A percentile compares a stretch with the other conserved stretches of the same genome.
Evolutionary conservation across 495 filamentous ascomycete genomes (phyloP).

Genomic region (Penicillium dipodomyicola): DNA sequence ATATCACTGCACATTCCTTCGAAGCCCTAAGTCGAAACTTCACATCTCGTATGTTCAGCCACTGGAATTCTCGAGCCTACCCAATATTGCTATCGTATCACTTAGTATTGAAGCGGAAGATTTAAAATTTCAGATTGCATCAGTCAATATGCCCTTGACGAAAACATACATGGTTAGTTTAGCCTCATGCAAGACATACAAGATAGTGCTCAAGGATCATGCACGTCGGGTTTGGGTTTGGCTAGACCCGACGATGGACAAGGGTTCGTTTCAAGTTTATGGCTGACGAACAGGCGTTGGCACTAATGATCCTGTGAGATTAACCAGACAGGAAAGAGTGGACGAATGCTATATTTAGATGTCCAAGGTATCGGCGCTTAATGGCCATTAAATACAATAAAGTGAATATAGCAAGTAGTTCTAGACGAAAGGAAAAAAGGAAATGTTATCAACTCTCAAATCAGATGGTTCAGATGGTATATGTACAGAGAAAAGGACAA

Average conservation of each 20-base stretch:
- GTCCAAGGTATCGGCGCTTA: neutral
- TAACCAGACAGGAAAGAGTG: neutral
- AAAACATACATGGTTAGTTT: neutral
- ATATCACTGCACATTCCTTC: neutral
- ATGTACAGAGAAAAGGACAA: conserved; percentile 32
- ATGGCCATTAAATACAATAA: neutral
- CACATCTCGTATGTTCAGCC: neutral
- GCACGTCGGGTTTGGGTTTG: neutral
- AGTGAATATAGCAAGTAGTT: neutral
- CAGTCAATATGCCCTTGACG: neutral
- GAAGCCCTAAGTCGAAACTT: neutral
- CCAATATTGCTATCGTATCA: neutral
- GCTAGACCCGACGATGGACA: neutral
- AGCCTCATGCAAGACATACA: neutral
- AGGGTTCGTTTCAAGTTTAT: neutral
- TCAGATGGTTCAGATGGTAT: conserved; percentile 28
- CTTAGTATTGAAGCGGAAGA: no score
- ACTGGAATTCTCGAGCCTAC: neutral
- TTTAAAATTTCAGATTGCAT: neutral
- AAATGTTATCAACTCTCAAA: conserved; percentile 25
- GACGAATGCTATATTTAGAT: neutral
- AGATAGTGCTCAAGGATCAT: neutral
- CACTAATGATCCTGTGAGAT: neutral
- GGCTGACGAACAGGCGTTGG: neutral
- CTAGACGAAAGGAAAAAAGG: conserved; percentile 15